Percentiles rank a stretch among this genome's conserved stretches.
Evolutionary conservation across 2,329 filamentous ascomycete genomes (phyloP).

Genomic region (Penicillium frequentans): DNA sequence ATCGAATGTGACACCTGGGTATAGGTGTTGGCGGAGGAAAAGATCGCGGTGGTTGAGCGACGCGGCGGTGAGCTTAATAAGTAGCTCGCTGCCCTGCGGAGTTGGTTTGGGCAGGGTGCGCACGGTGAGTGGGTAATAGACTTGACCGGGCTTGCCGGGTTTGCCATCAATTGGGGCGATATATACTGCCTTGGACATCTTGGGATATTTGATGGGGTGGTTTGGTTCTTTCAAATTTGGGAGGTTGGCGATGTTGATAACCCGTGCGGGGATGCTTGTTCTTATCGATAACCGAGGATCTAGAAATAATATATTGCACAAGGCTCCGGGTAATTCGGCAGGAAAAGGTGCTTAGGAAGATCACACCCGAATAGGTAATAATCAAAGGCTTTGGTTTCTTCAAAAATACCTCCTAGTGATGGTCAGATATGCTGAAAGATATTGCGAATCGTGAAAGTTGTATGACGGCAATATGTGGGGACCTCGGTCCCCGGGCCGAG

Average conservation of each 20-base stretch:
- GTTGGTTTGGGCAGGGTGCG: conserved; percentile 63
- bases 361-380: background rate
- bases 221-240: background rate
- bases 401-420: background rate
- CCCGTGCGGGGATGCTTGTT: conserved; percentile 14
- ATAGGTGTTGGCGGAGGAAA: conserved; percentile 89
- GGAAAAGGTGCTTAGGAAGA: background rate
- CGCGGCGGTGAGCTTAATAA: conserved; percentile 73
- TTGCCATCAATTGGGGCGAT: conserved; percentile 60
- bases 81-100: conserved; percentile 66
- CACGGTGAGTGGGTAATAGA: conserved; percentile 62
- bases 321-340: background rate
- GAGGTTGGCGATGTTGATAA: background rate
- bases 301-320: background rate
- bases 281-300: conserved; percentile 22
- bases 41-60: conserved; percentile 94
- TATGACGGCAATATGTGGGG: background rate
- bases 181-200: conserved; percentile 47
- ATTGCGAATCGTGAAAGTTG: background rate
- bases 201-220: conserved; percentile 4
- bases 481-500: conserved; percentile 13
- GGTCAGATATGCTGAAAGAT: background rate
- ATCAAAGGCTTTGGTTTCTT: background rate
- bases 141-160: conserved; percentile 72
- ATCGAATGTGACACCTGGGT: conserved; percentile 79